Base-by-base conservation (phyloP, 495 filamentous ascomycete species). In the Platismatia glauca region DNA sequence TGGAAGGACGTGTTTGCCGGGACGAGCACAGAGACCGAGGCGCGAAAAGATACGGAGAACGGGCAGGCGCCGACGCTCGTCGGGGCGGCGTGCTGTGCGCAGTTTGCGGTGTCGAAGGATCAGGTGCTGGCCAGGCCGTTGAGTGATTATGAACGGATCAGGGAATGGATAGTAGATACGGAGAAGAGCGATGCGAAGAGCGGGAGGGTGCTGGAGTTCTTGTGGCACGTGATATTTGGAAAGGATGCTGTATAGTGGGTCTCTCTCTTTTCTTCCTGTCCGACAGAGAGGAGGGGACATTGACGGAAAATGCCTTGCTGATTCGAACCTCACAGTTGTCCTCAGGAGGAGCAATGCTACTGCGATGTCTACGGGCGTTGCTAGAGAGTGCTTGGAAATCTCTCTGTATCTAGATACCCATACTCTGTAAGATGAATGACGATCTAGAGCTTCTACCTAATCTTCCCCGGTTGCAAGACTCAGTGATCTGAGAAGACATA, bases 151-250 rank as follows among this genome's bases (percentile, higher is more conserved):
- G 55, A 76, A 31, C 69, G 69, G 4, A 86, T 77, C 65, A 72
- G 85, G 16, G 62, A 78, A 18, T 90, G 87, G 87, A 63, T 89
- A 18, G 66, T 86, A 44, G 70, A 81, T 34, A 88, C 87, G 22
- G 71, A 76, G 24, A 68, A 88, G 56, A 71, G 75, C 18, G 84
- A 88, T 60, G 75, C 76, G 31, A 69, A 81, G 41, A 84, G 79
- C 50, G 87, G 87, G 7, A 69, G 86, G 20, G 75, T 90, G 20
- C 77, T 89, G 75, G 88, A 90, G 73, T 89, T 86, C 67, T 68
- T 84, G 62, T 90, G 88, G 87, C 87, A 90, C 73, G 81, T 86
- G 64, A 77, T 85, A 64, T 87, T 83, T 63, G 77, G 77, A 43
- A 76, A 71, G 70, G 64, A 73, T 22, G 71, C 75, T 6, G 72